Evolutionary conservation across 2,329 filamentous ascomycete genomes (phyloP), one percentile per base, ranked within the genome.

Genomic region (Dothidotthia symphoricarpi): DNA sequence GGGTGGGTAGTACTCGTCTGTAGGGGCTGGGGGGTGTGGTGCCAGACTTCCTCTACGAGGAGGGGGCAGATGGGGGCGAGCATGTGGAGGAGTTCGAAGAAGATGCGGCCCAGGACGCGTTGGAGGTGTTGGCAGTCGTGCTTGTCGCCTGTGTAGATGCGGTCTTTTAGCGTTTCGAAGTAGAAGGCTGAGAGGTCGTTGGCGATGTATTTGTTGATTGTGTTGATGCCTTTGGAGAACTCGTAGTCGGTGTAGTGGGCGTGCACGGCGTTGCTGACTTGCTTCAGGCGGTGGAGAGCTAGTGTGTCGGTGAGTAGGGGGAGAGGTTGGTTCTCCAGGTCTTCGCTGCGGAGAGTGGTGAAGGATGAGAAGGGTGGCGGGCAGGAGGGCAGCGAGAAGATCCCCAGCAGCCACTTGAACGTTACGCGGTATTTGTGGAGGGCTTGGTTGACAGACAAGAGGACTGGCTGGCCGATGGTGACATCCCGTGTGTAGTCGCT

Each of bases 401-500:
- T 68, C 14, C 93, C 93, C 0, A 95, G 76, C 1, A 98, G 75
- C 78, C 96, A 91, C 69, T 93, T 95, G 64, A 95, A 79, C 0
- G 86, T 95, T 32, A 86, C 85, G 12, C 93, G 84, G 63, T 91
- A 95, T 64, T 95, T 96, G 66, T 90, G 77, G 16, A 97, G 70
- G 2, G 81, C 78, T 30, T 78, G 80, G 51, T 95, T 86, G 9
- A 93, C 80, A 2, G 85, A 80, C 53, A 85, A 80, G 6, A 98
- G 75, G 0, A 93, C 82, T 1, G 82, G 78, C 47, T 85, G 79
- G 15, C 90, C 87, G 48, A 98, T 84, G 6, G 85, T 77, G 5
- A 97, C 83, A 61, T 98, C 93, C 13, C 80, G 80, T 3, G 88
- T 95, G 64, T 93, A 97, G 67, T 98, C 91, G 54, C 86, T 88